Evolutionary conservation across 768 basidiomycete genomes (phyloP).

Genomic region (Suillus luteus): DNA sequence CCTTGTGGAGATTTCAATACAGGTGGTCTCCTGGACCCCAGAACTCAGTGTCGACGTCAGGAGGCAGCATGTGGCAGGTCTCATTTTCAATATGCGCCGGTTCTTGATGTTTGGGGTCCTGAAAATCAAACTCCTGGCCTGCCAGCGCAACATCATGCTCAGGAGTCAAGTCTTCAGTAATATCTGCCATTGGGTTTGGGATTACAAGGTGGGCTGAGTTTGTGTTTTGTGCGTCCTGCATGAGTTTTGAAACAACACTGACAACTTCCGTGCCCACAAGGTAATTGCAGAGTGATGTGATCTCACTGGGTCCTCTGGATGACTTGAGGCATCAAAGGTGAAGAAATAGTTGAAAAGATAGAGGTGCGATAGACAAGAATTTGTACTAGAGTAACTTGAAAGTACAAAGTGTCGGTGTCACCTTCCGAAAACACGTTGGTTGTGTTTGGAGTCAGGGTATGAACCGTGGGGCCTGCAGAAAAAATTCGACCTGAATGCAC

Average conservation of each 20-base stretch:
- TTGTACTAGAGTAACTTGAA: too few relatives aligned
- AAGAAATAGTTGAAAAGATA: background rate
- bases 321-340: background rate
- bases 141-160: background rate
- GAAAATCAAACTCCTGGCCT: background rate
- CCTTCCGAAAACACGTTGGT: background rate
- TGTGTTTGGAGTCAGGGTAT: background rate
- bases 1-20: background rate
- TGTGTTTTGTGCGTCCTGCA: background rate
- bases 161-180: background rate
- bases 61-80: background rate
- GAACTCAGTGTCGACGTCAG: background rate
- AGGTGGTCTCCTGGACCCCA: background rate
- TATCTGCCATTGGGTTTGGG: background rate
- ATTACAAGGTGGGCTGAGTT: background rate
- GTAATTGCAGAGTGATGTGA: background rate
- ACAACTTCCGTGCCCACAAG: background rate
- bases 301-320: background rate
- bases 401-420: background rate
- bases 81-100: background rate
- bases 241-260: background rate
- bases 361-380: background rate
- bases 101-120: background rate
- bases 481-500: background rate
- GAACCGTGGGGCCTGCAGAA: background rate